Base-by-base conservation (phyloP, 2,329 filamentous ascomycete genomes). In the Aspergillus ustus region DNA sequence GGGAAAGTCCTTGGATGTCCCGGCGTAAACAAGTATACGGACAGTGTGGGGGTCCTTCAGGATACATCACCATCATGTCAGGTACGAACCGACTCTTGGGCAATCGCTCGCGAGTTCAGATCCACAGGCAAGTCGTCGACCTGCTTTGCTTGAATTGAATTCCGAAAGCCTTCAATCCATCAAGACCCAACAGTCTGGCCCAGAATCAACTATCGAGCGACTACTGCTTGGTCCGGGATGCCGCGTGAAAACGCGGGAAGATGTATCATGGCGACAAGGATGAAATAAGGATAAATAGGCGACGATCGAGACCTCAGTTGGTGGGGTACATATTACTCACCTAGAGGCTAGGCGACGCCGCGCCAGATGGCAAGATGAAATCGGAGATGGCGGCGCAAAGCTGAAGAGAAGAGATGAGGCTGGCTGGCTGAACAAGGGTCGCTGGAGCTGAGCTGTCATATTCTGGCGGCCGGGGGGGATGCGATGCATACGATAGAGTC, bases 401-500 rank as follows among this genome's bases (percentile, higher is more conserved):
- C 22, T 45, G 52, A 20, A 31, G 25, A 8, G n/a, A 34, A 46
- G 25, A 34, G 19, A 48, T 22, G 44, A 46, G 19, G 29, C 43
- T 46, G 43, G 44, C 44, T 20, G 44, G 34, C 28, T 46, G 4
- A 34, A 48, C n/a, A 45, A 52, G 56, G 52, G 25, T 45, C 48
- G 52, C 17, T 15, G 29, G 40, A 49, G 49, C 43, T 63, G 61
- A 63, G 37, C 49, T 61, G 53, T 63, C 61, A 63, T 49, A 55
- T 63, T 58, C 48, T 44, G 28, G 22, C 46, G 48, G 40, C 17
- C n/a, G 48, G 43, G 43, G 19, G n/a, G 31, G 15, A 54, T 50
- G 57, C 49, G 61, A 63, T 63, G 60, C 53, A 63, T 63, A 52
- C 50, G 52, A 55, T 60, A 49, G n/a, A 52, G 25, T 13, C 34